Conservation (phyloP, 371 early-diverging fungal genomes). For the Lichtheimia hyalospora region DNA sequence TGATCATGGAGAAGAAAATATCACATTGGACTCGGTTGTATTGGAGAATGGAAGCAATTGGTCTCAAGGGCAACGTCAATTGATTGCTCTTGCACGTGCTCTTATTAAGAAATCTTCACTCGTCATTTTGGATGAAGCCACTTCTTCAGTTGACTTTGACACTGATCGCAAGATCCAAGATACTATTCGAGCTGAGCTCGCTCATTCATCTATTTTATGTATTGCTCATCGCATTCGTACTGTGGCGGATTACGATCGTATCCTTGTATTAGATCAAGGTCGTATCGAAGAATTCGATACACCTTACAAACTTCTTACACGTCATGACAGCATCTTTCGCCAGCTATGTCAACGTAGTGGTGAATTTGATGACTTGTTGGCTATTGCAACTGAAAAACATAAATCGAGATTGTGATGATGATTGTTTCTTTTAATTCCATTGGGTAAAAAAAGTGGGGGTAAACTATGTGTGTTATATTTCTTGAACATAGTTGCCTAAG, state of each 20-base stretch:
- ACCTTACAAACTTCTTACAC: conserved; percentile 57
- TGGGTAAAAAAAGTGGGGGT: no score
- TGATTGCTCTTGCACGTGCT: conserved; percentile 87
- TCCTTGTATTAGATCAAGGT: conserved; percentile 85
- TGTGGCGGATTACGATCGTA: conserved; percentile 87
- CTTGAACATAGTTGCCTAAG: no score
- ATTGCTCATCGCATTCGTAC: conserved; percentile 86
- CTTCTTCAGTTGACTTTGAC: conserved; percentile 76
- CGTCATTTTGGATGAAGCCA: conserved; percentile 89
- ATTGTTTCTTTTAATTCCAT: no score
- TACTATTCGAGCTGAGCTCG: conserved; percentile 72
- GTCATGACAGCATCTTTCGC: conserved; percentile 58
- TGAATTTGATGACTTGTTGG: conserved; percentile 48
- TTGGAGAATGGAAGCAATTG: conserved; percentile 77
- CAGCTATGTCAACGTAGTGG: conserved; percentile 72
- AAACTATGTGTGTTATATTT: no score
- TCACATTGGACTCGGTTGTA: conserved; percentile 64
- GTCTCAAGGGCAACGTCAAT: conserved; percentile 88
- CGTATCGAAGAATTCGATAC: conserved; percentile 76
- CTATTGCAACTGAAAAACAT: conserved; percentile 24
- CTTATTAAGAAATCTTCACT: conserved; percentile 70
- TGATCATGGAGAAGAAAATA: conserved; percentile 37
- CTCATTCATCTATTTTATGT: conserved; percentile 65
- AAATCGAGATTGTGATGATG: no score
- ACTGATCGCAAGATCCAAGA: conserved; percentile 78